A percentile compares a stretch with the other conserved stretches of the same genome.
These are phyloP conservation scores for Lineolata rhizophorae DNA, from an alignment of 495 filamentous ascomycete species.

Conservation along the genomic window DNA sequence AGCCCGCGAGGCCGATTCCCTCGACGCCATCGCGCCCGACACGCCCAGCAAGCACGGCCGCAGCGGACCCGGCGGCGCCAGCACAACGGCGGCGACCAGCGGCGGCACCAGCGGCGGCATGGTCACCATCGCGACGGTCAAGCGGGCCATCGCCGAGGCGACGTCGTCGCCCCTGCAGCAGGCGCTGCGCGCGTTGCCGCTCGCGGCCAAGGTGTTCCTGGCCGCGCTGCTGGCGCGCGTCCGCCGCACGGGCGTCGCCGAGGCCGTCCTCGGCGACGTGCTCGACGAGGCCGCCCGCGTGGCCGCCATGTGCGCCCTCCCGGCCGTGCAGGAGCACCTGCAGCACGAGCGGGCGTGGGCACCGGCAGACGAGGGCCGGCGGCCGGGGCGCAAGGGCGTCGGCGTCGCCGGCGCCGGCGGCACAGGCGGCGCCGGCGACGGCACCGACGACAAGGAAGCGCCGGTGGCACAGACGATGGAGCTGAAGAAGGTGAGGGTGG, in stretches of 20 bases:
- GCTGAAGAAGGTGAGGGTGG: conserved; percentile 10
- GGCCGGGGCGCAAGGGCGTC: not conserved
- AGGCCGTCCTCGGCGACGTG: conserved; percentile 77
- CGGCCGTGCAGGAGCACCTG: conserved; percentile 14
- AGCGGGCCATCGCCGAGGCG: conserved; percentile 83
- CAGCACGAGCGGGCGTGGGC: conserved; percentile 5
- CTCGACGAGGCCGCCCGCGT: conserved; percentile 70
- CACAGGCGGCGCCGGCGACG: no score
- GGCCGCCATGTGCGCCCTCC: conserved; percentile 34
- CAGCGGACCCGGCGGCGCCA: conserved; percentile 2
- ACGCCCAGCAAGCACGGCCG: conserved; percentile 23
- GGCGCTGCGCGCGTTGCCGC: conserved; percentile 58
- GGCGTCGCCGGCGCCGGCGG: not conserved
- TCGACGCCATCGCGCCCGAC: conserved; percentile 15
- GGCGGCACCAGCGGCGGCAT: conserved; percentile 18
- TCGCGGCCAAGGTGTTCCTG: conserved; percentile 66
- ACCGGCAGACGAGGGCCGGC: conserved; percentile 1
- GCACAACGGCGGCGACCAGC: conserved; percentile 1
- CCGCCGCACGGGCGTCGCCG: conserved; percentile 63
- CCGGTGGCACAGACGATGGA: conserved; percentile 16
- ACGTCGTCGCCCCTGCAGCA: conserved; percentile 82
- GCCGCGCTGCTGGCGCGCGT: conserved; percentile 56
- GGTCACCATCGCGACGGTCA: conserved; percentile 83
- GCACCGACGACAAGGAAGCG: not conserved
- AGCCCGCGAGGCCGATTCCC: conserved; percentile 11